Evolutionary conservation across 768 basidiomycete genomes (phyloP), one percentile per base, ranked within the genome.

Genomic region (Russula olivacea): DNA sequence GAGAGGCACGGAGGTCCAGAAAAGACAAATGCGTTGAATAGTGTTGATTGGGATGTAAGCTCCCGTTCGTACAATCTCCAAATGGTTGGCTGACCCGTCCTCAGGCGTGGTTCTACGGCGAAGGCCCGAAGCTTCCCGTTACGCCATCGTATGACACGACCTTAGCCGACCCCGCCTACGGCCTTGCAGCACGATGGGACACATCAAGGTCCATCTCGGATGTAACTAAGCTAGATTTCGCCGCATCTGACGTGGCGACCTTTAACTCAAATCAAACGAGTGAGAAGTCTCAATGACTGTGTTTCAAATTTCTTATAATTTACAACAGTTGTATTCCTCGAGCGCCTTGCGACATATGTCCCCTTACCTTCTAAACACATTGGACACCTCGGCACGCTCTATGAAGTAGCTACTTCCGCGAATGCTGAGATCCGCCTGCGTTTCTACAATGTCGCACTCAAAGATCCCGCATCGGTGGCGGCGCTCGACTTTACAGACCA

Each of bases 51-150:
- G 89, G 74, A 93, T 71, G 91, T 89, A 68, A 66, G 85, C 74
- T 15, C 38, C n/a, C 3, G 21, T 30, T 47, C 15, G 17, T 52
- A 17, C 30, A 6, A 11, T 9, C 8, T 38, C 51, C 30, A 14
- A 40, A 21, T 41, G 11, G 28, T 19, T 15, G 21, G 41, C 32
- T 34, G 21, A 43, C 65, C 40, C 45, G 25, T 34, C 21, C 17
- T 28, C 28, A 89, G 88, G 83, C 81, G 14, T 96, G 93, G 93
- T 74, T 96, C 38, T 83, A 88, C 66, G 93, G 93, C 40, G 86
- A 89, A 72, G 91, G 93, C 3, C 66, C 79, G 7, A 76, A 81
- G 63, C 81, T 96, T 12, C 91, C 91, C 1, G 88, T 85, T 0
- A 76, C 86, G 62, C 79, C 91, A 74, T 78, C 84, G 62, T 94